A percentile compares a stretch with the other conserved stretches of the same genome.
Evolutionary conservation across 176 grass and related monocot species (phyloP).

Genomic region (bread wheat (Triticum aestivum)): DNA sequence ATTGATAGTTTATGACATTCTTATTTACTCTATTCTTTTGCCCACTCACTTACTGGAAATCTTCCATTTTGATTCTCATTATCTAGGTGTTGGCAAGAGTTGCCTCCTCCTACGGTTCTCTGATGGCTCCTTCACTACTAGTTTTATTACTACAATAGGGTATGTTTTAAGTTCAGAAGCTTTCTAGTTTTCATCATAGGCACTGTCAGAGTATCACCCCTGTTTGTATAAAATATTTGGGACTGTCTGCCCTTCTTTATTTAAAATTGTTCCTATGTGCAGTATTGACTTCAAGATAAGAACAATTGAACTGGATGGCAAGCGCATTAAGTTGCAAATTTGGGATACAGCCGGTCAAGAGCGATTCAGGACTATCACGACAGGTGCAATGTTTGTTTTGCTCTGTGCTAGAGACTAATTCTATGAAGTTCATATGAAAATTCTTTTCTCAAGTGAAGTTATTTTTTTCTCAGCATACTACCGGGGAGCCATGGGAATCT

Average conservation of each 20-base stretch:
- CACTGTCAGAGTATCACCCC: not conserved
- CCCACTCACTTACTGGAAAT: not conserved
- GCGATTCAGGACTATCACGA: conserved; percentile 77
- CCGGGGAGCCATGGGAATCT: conserved; percentile 80
- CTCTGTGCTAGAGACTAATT: not conserved
- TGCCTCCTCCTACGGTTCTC: conserved; percentile 70
- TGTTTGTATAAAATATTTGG: not conserved
- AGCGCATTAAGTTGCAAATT: conserved; percentile 72
- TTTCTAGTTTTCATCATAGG: not conserved
- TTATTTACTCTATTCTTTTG: not conserved
- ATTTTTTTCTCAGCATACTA: conserved; percentile 60
- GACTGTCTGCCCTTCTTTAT: not conserved
- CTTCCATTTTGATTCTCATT: not conserved
- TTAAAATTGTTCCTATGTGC: conserved; percentile 2
- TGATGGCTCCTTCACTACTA: conserved; percentile 77
- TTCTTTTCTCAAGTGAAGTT: conserved; percentile 1
- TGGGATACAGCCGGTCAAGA: conserved; percentile 85
- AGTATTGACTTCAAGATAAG: conserved; percentile 86
- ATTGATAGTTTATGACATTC: not conserved
- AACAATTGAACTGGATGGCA: conserved; percentile 69
- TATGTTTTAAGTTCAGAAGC: conserved; percentile 26
- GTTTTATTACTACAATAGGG: conserved; percentile 81
- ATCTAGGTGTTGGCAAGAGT: conserved; percentile 75
- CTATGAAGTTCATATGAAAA: conserved; percentile 10
- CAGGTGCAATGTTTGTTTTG: conserved; percentile 39